phyloP scores from a whole-genome alignment of 495 filamentous ascomycete genomes.

The Lophiostoma macrostomum region DNA sequence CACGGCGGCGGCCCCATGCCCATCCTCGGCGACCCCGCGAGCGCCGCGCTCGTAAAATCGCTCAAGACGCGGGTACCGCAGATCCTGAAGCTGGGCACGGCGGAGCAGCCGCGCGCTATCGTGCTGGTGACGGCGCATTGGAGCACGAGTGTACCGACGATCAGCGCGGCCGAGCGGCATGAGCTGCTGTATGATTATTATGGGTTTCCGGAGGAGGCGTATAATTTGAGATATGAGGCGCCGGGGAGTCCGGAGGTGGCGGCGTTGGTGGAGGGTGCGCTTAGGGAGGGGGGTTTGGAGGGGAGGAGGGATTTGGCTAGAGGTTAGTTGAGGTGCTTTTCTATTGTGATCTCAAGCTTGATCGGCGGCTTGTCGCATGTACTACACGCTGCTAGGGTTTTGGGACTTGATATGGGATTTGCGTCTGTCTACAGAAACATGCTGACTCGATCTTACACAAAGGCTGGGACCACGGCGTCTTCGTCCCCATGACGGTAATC shows the following conservation, averaged over 20 bases:
- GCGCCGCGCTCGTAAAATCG: conserved; percentile 37
- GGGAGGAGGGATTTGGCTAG: conserved; percentile 30
- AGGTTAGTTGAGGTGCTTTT: no score
- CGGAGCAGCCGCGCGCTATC: conserved; percentile 41
- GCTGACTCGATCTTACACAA: background rate
- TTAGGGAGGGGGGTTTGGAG: conserved; percentile 36
- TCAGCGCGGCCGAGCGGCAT: conserved; percentile 39
- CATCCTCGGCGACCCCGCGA: conserved; percentile 41
- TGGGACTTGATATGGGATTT: no score
- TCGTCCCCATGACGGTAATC: conserved; percentile 39
- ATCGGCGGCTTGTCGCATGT: no score
- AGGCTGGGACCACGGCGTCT: conserved; percentile 47
- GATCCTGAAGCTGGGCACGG: conserved; percentile 40
- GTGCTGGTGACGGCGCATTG: conserved; percentile 47
- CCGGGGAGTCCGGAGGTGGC: conserved; percentile 44
- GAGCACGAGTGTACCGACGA: conserved; percentile 38
- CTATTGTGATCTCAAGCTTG: no score
- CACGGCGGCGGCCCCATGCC: conserved; percentile 48
- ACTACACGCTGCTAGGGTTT: no score
- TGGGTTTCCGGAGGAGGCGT: conserved; percentile 43
- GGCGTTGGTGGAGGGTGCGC: conserved; percentile 31
- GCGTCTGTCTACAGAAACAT: conserved; percentile 1
- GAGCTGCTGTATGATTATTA: conserved; percentile 45
- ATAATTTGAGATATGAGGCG: conserved; percentile 44
- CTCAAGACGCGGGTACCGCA: conserved; percentile 40